Conservation (phyloP, 768 basidiomycete species). For the Floccularia luteovirens region DNA sequence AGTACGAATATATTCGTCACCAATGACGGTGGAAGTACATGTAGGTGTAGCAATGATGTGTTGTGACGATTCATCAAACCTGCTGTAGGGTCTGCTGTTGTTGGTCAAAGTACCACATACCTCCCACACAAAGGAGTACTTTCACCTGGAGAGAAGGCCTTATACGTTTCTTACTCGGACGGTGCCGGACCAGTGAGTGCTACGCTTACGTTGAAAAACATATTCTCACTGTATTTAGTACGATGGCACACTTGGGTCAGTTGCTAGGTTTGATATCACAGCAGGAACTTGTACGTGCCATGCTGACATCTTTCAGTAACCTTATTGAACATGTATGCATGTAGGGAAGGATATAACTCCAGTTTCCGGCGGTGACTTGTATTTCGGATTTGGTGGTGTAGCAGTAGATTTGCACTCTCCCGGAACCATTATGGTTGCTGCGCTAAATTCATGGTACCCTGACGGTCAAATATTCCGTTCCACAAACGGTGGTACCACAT, state of each 20-base stretch:
- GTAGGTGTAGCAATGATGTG: slow-evolving; percentile 29
- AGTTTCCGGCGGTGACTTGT: slow-evolving; percentile 46
- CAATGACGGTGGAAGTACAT: slow-evolving; percentile 48
- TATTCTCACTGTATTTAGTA: slow-evolving; percentile 22
- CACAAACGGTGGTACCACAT: slow-evolving; percentile 48
- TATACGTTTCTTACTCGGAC: slow-evolving; percentile 57
- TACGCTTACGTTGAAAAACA: background rate
- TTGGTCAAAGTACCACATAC: slow-evolving; percentile 49
- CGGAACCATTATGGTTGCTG: slow-evolving; percentile 63
- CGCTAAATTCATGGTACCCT: slow-evolving; percentile 58
- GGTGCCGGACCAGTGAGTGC: slow-evolving; percentile 47
- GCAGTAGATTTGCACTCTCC: slow-evolving; percentile 53
- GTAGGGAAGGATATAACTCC: slow-evolving; percentile 58
- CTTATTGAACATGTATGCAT: background rate
- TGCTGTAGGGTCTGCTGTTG: slow-evolving; percentile 42
- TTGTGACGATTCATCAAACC: background rate
- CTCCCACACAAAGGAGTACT: slow-evolving; percentile 64
- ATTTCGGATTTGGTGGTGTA: slow-evolving; percentile 58
- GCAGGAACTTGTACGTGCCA: slow-evolving; percentile 31
- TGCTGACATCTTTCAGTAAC: background rate
- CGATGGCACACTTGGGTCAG: slow-evolving; percentile 44
- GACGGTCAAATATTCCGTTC: slow-evolving; percentile 62
- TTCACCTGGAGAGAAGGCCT: slow-evolving; percentile 43
- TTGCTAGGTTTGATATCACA: slow-evolving; percentile 46
- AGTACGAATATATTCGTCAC: slow-evolving; percentile 49